phyloP scores from a whole-genome alignment of 1,139 yeast species.

The Fermentozyma sake region DNA sequence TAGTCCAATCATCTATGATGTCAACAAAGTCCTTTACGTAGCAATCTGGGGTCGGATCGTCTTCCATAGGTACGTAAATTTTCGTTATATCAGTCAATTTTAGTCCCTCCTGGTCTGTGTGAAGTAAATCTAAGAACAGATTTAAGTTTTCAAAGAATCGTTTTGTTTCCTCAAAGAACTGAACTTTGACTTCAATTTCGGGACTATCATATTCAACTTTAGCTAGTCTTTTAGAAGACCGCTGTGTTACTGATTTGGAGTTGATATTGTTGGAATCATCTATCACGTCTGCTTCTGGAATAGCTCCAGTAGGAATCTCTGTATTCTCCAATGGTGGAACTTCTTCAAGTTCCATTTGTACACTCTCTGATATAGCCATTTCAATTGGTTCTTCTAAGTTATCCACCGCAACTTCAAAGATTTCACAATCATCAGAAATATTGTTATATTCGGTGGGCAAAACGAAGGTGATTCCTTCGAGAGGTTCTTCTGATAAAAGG shows the following conservation, averaged over 20 bases:
- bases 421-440: slow-evolving; percentile 5
- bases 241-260: slow-evolving; percentile 15
- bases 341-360: slow-evolving; percentile 1
- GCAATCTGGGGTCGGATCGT: slow-evolving; percentile 1
- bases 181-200: slow-evolving; percentile 17
- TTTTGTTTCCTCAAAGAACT: slow-evolving; percentile 23
- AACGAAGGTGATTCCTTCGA: slow-evolving; percentile 36
- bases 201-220: slow-evolving; percentile 19
- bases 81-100: slow-evolving; percentile 17
- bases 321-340: background rate
- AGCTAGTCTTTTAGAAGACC: slow-evolving; percentile 39
- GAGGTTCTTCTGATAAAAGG: slow-evolving; percentile 40
- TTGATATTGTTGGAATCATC: no score
- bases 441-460: slow-evolving; percentile 6
- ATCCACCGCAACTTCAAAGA: background rate
- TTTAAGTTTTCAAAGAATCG: slow-evolving; percentile 19
- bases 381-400: slow-evolving; percentile 5
- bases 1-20: slow-evolving; percentile 23
- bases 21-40: slow-evolving; percentile 24
- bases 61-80: slow-evolving; percentile 13
- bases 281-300: slow-evolving; percentile 1
- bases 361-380: background rate
- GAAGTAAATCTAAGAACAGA: slow-evolving; percentile 9
- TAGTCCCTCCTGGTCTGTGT: slow-evolving; percentile 1
- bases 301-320: background rate